Conservation (phyloP, 179 eudicot species). For the Spinacia oleracea region DNA sequence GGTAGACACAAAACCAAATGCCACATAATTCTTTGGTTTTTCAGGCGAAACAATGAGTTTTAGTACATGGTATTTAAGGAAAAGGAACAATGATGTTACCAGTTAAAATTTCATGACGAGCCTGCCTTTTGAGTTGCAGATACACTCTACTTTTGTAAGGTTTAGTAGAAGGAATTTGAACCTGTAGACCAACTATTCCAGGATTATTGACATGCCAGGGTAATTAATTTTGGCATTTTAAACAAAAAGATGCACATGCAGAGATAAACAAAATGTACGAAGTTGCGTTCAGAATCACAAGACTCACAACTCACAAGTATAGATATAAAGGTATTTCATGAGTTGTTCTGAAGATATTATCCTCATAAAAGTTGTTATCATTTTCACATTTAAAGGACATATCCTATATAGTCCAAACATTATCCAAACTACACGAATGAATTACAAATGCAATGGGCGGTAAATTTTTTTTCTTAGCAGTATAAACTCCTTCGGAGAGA, state of each 20-base stretch:
- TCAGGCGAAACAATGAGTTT: not conserved
- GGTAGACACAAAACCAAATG: not conserved
- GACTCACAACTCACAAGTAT: not conserved
- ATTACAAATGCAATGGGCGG: not conserved
- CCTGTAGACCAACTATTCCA: not conserved
- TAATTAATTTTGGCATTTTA: not conserved
- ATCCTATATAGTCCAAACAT: not conserved
- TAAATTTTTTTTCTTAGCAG: not conserved
- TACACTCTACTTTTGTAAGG: not conserved
- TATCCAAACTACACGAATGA: not conserved
- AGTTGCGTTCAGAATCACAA: no score
- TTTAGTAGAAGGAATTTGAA: not conserved
- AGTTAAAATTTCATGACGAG: not conserved
- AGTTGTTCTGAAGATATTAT: not conserved
- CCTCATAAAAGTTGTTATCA: no score
- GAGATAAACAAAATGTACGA: not conserved
- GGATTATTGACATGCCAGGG: no score
- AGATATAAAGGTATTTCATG: not conserved
- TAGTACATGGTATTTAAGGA: not conserved
- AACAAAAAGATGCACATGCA: not conserved
- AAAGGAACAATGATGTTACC: not conserved
- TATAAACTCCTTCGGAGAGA: not conserved
- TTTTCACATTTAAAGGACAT: not conserved
- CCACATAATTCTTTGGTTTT: not conserved
- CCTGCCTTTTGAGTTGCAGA: not conserved